phyloP scores from a whole-genome alignment of 2,329 filamentous ascomycete species.

The Calonectria pauciramosa region DNA sequence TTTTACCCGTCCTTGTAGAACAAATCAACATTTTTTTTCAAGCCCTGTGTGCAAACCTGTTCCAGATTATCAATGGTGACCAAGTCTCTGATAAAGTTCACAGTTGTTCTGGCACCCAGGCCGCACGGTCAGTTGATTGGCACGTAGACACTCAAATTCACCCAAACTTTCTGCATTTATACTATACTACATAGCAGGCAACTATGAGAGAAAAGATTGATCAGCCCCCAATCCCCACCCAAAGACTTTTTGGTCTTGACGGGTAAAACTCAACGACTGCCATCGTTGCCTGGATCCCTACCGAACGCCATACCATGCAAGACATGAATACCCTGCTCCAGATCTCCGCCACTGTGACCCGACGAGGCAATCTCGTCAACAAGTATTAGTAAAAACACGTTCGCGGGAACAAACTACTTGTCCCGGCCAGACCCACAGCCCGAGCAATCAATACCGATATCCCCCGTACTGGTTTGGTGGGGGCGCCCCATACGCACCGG shows the following conservation, averaged over 20 bases:
- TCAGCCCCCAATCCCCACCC: constrained; percentile 16
- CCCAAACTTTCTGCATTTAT: constrained; percentile 23
- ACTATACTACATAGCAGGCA: constrained; percentile 7
- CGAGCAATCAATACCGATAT: constrained; percentile 48
- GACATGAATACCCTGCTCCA: constrained; percentile 39
- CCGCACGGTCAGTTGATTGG: not conserved
- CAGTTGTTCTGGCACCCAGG: not conserved
- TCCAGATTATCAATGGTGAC: not conserved
- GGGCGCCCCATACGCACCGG: constrained; percentile 49
- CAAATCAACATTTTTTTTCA: not conserved
- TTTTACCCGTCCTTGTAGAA: not conserved
- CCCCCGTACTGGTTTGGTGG: constrained; percentile 53
- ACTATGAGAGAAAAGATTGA: constrained; percentile 11
- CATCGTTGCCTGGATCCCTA: constrained; percentile 36
- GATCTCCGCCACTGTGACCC: constrained; percentile 11
- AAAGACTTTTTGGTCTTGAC: constrained; percentile 28
- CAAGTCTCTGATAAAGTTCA: not conserved
- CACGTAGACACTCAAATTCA: not conserved
- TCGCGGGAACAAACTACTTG: not conserved
- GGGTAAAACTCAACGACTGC: constrained; percentile 35
- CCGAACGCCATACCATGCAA: constrained; percentile 48
- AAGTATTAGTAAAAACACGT: constrained; percentile 26
- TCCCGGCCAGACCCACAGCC: not conserved
- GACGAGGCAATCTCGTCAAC: constrained; percentile 10
- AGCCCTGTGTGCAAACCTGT: not conserved